These are phyloP conservation scores for Grosmannia clavigera DNA, from an alignment of 2,329 filamentous ascomycete species.

Conservation along the genomic window DNA sequence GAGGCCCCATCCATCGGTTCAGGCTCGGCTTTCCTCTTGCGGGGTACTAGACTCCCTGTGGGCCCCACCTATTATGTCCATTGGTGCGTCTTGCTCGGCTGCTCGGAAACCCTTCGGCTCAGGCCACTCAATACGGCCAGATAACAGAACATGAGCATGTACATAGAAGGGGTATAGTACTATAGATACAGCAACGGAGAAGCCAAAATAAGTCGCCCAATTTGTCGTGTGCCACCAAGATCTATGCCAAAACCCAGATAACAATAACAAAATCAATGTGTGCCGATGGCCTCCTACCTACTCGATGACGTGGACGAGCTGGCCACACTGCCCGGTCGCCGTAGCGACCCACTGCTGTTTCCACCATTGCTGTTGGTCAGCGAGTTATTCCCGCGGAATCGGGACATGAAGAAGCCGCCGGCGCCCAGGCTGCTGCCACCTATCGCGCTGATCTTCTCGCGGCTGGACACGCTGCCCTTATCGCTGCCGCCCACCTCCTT, in stretches of 20 bases:
- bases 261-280: background rate
- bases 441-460: background rate
- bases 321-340: conserved; percentile 9
- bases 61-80: background rate
- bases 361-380: background rate
- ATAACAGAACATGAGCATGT: background rate
- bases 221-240: background rate
- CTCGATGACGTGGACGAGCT: conserved; percentile 11
- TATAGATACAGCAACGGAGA: background rate
- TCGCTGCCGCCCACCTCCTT: conserved; percentile 18
- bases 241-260: background rate
- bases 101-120: background rate
- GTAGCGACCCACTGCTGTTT: background rate
- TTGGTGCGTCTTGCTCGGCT: background rate
- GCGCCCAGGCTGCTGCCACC: background rate
- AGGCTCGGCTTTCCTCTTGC: conserved; percentile 1
- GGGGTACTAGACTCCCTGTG: background rate
- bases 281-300: background rate
- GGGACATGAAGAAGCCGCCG: conserved; percentile 7
- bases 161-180: background rate
- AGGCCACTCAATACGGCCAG: too few species aligned
- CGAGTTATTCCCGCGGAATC: conserved; percentile 6
- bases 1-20: background rate
- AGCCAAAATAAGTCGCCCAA: background rate
- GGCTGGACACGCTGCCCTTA: conserved; percentile 1